Conservation (phyloP, 1,284 basidiomycete species). For the Crocinoboletus sp. region DNA sequence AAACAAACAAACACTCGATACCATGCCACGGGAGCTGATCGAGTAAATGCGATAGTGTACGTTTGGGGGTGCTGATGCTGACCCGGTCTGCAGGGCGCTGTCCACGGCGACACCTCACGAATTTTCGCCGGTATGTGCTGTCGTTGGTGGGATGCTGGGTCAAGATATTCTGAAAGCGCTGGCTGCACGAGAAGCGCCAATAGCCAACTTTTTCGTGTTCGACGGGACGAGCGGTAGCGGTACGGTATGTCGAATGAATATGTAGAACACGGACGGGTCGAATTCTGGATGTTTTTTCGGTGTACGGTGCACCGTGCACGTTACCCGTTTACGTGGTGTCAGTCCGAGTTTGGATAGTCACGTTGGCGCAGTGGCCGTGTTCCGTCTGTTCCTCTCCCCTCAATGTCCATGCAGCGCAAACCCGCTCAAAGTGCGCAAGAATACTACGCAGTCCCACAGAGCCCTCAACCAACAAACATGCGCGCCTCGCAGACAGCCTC, state of each 20-base stretch:
- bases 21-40: conserved; percentile 52
- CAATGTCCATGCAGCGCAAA: conserved; percentile 33
- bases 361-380: conserved; percentile 18
- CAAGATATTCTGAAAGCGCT: conserved; percentile 95
- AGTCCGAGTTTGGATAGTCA: conserved; percentile 24
- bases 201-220: conserved; percentile 91
- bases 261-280: conserved; percentile 26
- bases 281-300: background rate
- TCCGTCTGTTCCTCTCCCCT: conserved; percentile 6
- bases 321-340: too few species aligned
- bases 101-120: conserved; percentile 74
- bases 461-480: conserved; percentile 35
- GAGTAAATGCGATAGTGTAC: conserved; percentile 39
- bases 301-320: too few species aligned
- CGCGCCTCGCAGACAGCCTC: conserved; percentile 29
- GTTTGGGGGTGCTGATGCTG: conserved; percentile 5
- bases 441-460: conserved; percentile 49
- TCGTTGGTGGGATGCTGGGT: conserved; percentile 90
- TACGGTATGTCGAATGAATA: conserved; percentile 55
- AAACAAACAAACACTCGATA: conserved; percentile 59
- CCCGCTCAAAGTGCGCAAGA: conserved; percentile 29
- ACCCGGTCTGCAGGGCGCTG: conserved; percentile 43
- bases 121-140: conserved; percentile 87
- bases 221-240: conserved; percentile 78
- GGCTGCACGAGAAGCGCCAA: conserved; percentile 85